Conservation (phyloP, 345 rosid species). For the Salix brachista region DNA sequence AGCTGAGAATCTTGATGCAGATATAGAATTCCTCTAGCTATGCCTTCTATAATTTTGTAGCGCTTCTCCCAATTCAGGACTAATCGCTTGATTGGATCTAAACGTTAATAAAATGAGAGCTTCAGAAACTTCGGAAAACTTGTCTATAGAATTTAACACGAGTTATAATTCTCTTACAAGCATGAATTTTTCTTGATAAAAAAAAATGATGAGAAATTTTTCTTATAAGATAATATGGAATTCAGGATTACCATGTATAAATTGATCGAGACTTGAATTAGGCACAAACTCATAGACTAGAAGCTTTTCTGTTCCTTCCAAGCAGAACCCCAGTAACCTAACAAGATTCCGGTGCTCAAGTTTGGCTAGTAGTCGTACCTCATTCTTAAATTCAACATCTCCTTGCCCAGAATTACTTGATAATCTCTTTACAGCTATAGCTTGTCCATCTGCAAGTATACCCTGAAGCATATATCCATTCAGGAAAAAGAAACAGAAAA, state of each 20-base stretch:
- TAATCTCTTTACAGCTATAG: background rate
- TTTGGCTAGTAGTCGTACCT: background rate
- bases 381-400: background rate
- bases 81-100: constrained; percentile 3
- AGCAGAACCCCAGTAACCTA: background rate
- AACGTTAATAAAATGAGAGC: no score
- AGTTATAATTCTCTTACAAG: no score
- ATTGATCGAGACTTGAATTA: background rate
- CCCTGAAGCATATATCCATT: background rate
- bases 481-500: no score
- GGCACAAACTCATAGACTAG: background rate
- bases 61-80: constrained; percentile 29
- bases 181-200: no score
- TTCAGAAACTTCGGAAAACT: no score
- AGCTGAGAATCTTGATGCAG: constrained; percentile 43
- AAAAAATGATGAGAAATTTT: no score
- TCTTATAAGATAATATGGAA: no score
- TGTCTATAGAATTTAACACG: no score
- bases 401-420: background rate
- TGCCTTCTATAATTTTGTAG: constrained; percentile 33
- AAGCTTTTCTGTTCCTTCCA: background rate
- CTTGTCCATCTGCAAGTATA: background rate
- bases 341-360: background rate
- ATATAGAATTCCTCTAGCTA: constrained; percentile 44
- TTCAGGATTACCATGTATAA: background rate